Evolutionary conservation across 768 basidiomycete species (phyloP).

Genomic region (Omphalotus guepiniiformis): DNA sequence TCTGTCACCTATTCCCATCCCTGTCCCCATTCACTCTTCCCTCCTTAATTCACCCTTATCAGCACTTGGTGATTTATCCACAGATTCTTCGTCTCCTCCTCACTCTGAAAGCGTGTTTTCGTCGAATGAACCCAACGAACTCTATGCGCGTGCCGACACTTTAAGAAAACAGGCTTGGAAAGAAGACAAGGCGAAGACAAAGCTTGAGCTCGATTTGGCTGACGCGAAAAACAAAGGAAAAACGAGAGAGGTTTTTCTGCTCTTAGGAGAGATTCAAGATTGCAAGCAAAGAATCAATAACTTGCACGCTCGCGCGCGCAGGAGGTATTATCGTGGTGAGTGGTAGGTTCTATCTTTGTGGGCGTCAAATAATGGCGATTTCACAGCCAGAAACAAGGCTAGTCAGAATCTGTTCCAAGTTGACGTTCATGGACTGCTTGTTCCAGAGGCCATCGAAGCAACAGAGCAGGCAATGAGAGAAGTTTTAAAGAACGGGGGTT

Average conservation of each 20-base stretch:
- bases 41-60: background rate
- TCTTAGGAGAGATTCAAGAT: constrained; percentile 34
- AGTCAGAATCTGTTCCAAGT: constrained; percentile 38
- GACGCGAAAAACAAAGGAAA: constrained; percentile 27
- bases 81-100: background rate
- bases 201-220: constrained; percentile 24
- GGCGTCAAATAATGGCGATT: background rate
- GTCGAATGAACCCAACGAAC: background rate
- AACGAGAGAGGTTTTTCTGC: constrained; percentile 33
- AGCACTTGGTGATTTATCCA: background rate
- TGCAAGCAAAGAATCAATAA: constrained; percentile 29
- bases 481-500: constrained; percentile 28
- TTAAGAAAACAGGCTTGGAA: constrained; percentile 31
- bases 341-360: constrained; percentile 6
- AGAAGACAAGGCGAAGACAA: constrained; percentile 23
- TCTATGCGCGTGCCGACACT: constrained; percentile 1
- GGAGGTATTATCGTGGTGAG: constrained; percentile 41
- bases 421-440: constrained; percentile 48
- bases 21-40: background rate
- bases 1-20: background rate
- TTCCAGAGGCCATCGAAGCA: constrained; percentile 39
- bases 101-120: background rate
- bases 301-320: constrained; percentile 43
- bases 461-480: constrained; percentile 41
- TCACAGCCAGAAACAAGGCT: constrained; percentile 12